phyloP scores from a whole-genome alignment of 768 basidiomycete species.

The Tricholoma sp. region DNA sequence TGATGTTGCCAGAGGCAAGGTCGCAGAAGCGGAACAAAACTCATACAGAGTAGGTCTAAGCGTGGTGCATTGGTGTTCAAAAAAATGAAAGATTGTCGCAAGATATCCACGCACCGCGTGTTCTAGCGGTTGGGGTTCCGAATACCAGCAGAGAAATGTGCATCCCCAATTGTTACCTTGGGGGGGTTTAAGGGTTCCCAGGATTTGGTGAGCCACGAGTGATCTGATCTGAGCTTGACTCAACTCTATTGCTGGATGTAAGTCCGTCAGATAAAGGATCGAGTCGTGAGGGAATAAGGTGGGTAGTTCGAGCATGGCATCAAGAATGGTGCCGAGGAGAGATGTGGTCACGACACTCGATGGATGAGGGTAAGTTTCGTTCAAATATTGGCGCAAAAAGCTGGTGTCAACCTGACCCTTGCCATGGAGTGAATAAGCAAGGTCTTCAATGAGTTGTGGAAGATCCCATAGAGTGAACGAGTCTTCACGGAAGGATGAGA shows the following conservation, averaged over 20 bases:
- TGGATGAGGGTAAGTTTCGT: conserved; percentile 10
- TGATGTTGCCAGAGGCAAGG: not conserved
- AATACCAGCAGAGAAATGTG: conserved; percentile 29
- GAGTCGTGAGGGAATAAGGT: conserved; percentile 20
- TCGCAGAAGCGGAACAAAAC: not conserved
- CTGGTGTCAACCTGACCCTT: conserved; percentile 20
- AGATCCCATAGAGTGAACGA: conserved; percentile 14
- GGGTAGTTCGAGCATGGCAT: conserved; percentile 23
- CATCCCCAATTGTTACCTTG: conserved; percentile 25
- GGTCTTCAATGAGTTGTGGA: conserved; percentile 24
- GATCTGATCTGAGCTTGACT: conserved; percentile 19
- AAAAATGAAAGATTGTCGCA: conserved; percentile 24
- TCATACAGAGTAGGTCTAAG: conserved; percentile 2
- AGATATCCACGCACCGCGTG: conserved; percentile 26
- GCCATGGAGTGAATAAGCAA: conserved; percentile 28
- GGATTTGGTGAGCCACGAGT: conserved; percentile 26
- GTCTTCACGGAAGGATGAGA: conserved; percentile 10
- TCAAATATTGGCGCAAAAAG: conserved; percentile 16
- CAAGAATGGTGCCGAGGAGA: conserved; percentile 19
- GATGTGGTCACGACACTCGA: conserved; percentile 3
- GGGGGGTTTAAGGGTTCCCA: conserved; percentile 24
- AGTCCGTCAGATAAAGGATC: conserved; percentile 17
- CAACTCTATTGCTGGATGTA: conserved; percentile 13
- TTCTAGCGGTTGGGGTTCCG: conserved; percentile 21
- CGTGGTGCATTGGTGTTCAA: conserved; percentile 10